Percentiles rank a stretch among this genome's conserved stretches.
Conservation (phyloP, 176 grass and related monocot species). For the Thinopyrum elongatum region DNA sequence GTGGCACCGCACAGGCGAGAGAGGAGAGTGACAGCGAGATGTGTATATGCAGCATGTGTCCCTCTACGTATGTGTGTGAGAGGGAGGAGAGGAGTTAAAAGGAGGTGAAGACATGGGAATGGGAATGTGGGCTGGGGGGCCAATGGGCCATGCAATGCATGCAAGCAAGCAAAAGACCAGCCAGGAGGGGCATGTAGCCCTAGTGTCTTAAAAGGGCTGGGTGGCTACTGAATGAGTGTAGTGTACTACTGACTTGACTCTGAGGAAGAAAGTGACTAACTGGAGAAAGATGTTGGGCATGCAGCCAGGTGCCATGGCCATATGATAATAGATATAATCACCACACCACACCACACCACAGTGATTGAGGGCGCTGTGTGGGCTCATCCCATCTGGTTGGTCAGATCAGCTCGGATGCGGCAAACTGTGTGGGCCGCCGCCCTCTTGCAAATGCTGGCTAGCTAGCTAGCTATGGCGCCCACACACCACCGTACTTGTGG, state of each 20-base stretch:
- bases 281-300: conserved; percentile 54
- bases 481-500: not conserved
- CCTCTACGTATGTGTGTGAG: too few relatives aligned
- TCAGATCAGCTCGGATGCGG: conserved; percentile 25
- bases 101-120: not conserved
- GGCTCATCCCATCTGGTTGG: not conserved
- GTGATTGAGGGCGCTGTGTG: conserved; percentile 29
- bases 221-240: conserved; percentile 18
- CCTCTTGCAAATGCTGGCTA: not conserved
- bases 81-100: not conserved
- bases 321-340: conserved; percentile 31
- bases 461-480: not conserved
- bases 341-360: conserved; percentile 24
- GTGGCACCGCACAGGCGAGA: not conserved
- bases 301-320: conserved; percentile 32
- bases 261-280: conserved; percentile 61
- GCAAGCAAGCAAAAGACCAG: not conserved
- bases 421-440: conserved; percentile 26
- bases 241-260: conserved; percentile 27
- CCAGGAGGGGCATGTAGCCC: conserved; percentile 9
- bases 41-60: not conserved
- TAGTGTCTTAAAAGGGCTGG: conserved; percentile 42
- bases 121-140: not conserved
- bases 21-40: not conserved
- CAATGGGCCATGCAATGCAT: conserved; percentile 9